phyloP scores from a whole-genome alignment of 257 asterid species.

The Gentiana macrophylla region DNA sequence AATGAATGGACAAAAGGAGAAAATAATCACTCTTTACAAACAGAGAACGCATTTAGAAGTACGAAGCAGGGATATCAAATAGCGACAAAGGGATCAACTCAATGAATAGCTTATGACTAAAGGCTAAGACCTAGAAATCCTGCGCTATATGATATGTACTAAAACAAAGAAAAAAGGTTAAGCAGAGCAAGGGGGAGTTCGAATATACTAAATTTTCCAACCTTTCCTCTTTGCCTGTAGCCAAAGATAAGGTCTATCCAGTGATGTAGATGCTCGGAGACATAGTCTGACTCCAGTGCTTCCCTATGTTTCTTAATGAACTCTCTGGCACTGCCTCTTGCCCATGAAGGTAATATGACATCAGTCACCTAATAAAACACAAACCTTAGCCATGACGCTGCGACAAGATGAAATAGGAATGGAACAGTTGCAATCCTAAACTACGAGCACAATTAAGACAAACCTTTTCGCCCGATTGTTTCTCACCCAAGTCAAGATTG shows the following conservation, averaged over 20 bases:
- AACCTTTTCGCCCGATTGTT: slow-evolving; percentile 99
- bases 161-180: neutral
- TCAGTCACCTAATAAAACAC: slow-evolving; percentile 72
- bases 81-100: no score
- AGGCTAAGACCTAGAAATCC: no score
- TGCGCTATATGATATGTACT: no score
- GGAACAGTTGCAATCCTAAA: slow-evolving; percentile 1
- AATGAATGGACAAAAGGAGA: no score
- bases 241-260: slow-evolving; percentile 99
- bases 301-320: slow-evolving; percentile 90
- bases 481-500: slow-evolving; percentile 95
- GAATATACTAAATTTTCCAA: slow-evolving; percentile 20
- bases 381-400: neutral
- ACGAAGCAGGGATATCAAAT: no score
- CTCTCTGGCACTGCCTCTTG: slow-evolving; percentile 85
- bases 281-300: slow-evolving; percentile 97
- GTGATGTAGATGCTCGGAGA: slow-evolving; percentile 92
- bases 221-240: slow-evolving; percentile 94
- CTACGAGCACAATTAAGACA: slow-evolving; percentile 10
- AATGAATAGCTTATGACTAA: no score
- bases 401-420: neutral
- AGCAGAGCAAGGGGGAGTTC: neutral
- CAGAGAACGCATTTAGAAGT: no score
- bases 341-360: slow-evolving; percentile 94
- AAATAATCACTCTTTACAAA: no score